Evolutionary conservation across 2,329 filamentous ascomycete genomes (phyloP).

Genomic region (Exserohilum turcica): DNA sequence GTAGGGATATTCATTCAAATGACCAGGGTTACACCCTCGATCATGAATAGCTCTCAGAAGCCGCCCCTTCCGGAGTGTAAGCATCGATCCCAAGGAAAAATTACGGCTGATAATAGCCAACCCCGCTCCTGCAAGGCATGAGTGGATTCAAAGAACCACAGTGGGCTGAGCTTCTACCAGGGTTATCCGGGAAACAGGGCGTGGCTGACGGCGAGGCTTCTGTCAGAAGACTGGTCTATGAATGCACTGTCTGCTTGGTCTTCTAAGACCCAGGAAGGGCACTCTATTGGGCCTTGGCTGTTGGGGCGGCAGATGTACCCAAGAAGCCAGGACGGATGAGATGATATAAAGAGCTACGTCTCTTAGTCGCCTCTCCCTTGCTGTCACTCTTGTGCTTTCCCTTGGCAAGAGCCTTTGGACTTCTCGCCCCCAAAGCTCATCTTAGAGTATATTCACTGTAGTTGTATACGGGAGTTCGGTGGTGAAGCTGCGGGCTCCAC

Average conservation of each 20-base stretch:
- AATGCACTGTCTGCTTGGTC: not conserved
- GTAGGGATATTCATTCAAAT: not conserved
- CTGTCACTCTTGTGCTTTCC: not conserved
- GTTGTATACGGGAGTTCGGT: too few species aligned
- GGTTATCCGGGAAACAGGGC: constrained; percentile 3
- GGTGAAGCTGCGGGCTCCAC: too few species aligned
- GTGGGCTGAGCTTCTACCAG: not conserved
- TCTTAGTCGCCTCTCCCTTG: not conserved
- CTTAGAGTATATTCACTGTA: too few species aligned
- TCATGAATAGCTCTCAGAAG: too few species aligned
- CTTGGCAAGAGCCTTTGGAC: not conserved
- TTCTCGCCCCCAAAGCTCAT: not conserved
- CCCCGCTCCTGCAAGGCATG: not conserved
- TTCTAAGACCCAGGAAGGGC: constrained; percentile 1
- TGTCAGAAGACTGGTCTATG: not conserved
- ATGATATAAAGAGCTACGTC: constrained; percentile 5
- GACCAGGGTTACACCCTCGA: not conserved
- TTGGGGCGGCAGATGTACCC: not conserved
- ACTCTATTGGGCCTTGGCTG: constrained; percentile 11
- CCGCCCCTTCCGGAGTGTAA: not conserved
- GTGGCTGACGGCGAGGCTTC: not conserved
- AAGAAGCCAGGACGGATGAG: not conserved
- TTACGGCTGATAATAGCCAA: too few species aligned
- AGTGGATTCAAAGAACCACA: too few species aligned
- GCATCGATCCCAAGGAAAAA: not conserved